Percentiles rank a stretch among this genome's conserved stretches.
Evolutionary conservation across 2,329 filamentous ascomycete genomes (phyloP).

Genomic region (Beauveria sp.): DNA sequence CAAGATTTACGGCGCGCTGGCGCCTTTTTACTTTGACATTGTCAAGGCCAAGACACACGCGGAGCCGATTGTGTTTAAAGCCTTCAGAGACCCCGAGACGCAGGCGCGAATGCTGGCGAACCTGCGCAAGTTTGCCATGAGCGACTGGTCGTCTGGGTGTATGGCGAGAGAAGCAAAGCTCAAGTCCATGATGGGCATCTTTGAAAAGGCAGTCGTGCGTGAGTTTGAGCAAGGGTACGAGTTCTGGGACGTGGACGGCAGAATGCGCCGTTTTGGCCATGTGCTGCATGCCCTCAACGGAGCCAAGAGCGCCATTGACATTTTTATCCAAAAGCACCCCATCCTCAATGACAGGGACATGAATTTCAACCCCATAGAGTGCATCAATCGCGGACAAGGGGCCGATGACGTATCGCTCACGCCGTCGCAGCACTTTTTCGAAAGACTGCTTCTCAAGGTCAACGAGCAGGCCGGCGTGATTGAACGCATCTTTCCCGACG

Average conservation of each 20-base stretch:
- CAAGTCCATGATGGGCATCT: constrained; percentile 66
- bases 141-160: constrained; percentile 74
- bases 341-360: constrained; percentile 68
- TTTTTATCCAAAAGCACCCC: constrained; percentile 84
- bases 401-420: constrained; percentile 66
- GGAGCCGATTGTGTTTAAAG: constrained; percentile 77
- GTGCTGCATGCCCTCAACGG: constrained; percentile 79
- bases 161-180: constrained; percentile 63
- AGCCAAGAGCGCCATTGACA: constrained; percentile 67
- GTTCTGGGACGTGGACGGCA: constrained; percentile 76
- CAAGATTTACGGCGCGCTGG: constrained; percentile 80
- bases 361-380: constrained; percentile 65
- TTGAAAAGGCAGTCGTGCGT: constrained; percentile 81
- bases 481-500: constrained; percentile 70
- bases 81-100: constrained; percentile 79
- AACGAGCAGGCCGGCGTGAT: constrained; percentile 80
- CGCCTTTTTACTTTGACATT: constrained; percentile 83
- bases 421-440: constrained; percentile 76
- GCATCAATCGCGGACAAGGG: constrained; percentile 56
- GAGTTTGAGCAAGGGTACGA: constrained; percentile 94
- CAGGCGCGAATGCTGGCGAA: constrained; percentile 87
- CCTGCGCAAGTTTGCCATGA: constrained; percentile 67
- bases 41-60: constrained; percentile 62
- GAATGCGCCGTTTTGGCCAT: constrained; percentile 83
- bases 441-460: constrained; percentile 62